Base-by-base conservation (phyloP, 345 rosid species). In the Hypericum androsaemum region DNA sequence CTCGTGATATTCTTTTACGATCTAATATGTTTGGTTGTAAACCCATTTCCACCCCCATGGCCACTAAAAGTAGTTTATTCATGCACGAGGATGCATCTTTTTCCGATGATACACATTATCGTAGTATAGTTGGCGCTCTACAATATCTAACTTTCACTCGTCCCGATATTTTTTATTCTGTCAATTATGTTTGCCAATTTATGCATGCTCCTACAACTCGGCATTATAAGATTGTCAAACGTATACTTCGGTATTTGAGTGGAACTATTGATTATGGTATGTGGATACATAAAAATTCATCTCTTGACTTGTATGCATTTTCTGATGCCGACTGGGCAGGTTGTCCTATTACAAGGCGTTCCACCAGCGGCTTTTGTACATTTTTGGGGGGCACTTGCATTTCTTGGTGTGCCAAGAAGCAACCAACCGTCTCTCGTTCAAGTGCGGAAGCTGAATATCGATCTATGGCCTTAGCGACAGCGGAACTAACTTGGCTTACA, bases 271-370 rank as follows among this genome's bases (percentile, higher is more conserved):
- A 59, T 39, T 40, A 37, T 49, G 56, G 63, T 40, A 47, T 59
- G 41, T 8, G 38, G 9, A 15, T 56, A 39, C 32, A 22, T 7
- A 13, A 28, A 5, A 10, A 38, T 28, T 5, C 56, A 37, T n/a
- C 47, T 22, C 9, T 16, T 58, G 12, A 37, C 15, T 17, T 58
- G 12, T 8, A 28, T 17, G 62, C 54, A 12, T 58, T 37, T 47
- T 58, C 47, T 41, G 49, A 59, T 59, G 63, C 63, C 3, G 49
- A 49, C 5, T 59, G 47, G 54, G 63, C 40, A n/a, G n/a, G n/a
- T n/a, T n/a, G n/a, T n/a, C n/a, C n/a, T n/a, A n/a, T n/a, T n/a
- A n/a, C n/a, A n/a, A n/a, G n/a, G n/a, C n/a, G n/a, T n/a, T n/a
- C n/a, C n/a, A n/a, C n/a, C n/a, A n/a, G n/a, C n/a, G n/a, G n/a